Percentiles rank a stretch among this genome's conserved stretches.
Conservation (phyloP, 2,329 filamentous ascomycete species). For the Aschersonia sp. region DNA sequence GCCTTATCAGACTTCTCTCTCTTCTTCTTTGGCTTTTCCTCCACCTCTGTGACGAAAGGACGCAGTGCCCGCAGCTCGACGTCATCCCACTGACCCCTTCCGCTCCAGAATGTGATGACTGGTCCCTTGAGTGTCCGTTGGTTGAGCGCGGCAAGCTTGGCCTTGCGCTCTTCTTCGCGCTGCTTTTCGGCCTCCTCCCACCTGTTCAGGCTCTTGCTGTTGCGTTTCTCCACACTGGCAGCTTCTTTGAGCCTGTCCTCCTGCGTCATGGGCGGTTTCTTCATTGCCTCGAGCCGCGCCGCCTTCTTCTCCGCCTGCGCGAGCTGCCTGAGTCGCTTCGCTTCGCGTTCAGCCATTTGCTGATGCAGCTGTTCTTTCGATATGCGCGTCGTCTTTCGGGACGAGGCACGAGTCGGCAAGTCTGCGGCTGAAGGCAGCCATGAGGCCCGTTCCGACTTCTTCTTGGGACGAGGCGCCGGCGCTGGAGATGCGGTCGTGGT, state of each 20-base stretch:
- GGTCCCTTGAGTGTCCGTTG: conserved; percentile 77
- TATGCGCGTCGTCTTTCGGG: conserved; percentile 40
- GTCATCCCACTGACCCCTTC: conserved; percentile 68
- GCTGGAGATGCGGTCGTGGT: conserved; percentile 17
- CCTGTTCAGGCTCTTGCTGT: conserved; percentile 77
- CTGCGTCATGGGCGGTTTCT: conserved; percentile 75
- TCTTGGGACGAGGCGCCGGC: conserved; percentile 36
- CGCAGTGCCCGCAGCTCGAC: conserved; percentile 60
- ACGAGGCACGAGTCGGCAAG: conserved; percentile 42
- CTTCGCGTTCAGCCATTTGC: conserved; percentile 61
- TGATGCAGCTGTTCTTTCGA: conserved; percentile 50
- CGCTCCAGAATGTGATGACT: conserved; percentile 86
- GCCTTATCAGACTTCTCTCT: conserved; percentile 24
- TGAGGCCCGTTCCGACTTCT: conserved; percentile 43
- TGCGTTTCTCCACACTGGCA: conserved; percentile 67
- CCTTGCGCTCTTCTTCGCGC: conserved; percentile 68
- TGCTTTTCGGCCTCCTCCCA: conserved; percentile 92
- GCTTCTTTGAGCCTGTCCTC: conserved; percentile 73
- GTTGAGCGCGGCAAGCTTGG: conserved; percentile 74
- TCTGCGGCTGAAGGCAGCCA: conserved; percentile 42
- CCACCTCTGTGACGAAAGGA: conserved; percentile 45
- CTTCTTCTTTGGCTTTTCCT: conserved; percentile 48
- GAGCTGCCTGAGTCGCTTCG: conserved; percentile 55
- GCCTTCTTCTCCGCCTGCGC: conserved; percentile 52
- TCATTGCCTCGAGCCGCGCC: conserved; percentile 56